Conservation (phyloP, 495 filamentous ascomycete species). For the Penicillium angulare region DNA sequence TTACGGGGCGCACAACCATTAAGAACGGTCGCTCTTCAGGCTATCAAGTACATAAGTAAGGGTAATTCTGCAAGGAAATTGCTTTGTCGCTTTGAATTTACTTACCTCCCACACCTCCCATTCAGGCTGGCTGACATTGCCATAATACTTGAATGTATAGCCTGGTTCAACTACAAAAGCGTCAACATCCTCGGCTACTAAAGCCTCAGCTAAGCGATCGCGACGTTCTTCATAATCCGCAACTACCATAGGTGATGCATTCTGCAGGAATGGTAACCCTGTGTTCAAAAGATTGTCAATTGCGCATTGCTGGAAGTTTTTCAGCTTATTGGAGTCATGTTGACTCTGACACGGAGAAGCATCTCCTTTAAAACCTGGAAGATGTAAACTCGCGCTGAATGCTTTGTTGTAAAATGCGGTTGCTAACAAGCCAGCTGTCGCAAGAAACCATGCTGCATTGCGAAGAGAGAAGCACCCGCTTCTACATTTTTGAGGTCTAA, state of each 20-base stretch:
- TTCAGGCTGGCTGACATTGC: slow-evolving; percentile 51
- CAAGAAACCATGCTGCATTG: not conserved
- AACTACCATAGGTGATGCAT: slow-evolving; percentile 35
- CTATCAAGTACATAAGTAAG: too few relatives aligned
- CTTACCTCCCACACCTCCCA: slow-evolving; percentile 29
- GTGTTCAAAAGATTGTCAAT: slow-evolving; percentile 39
- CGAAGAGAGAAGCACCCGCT: slow-evolving; percentile 2
- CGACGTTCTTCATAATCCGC: slow-evolving; percentile 45
- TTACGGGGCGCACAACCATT: slow-evolving; percentile 48
- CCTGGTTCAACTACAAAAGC: slow-evolving; percentile 56
- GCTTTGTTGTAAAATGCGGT: slow-evolving; percentile 11
- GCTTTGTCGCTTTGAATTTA: too few relatives aligned
- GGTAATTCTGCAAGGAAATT: too few relatives aligned
- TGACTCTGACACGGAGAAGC: too few relatives aligned
- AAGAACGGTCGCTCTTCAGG: slow-evolving; percentile 57
- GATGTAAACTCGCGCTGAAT: too few relatives aligned
- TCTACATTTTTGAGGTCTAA: too few relatives aligned
- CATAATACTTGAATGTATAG: slow-evolving; percentile 59
- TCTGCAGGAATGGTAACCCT: slow-evolving; percentile 45
- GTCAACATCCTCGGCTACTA: slow-evolving; percentile 41
- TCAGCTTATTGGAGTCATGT: not conserved
- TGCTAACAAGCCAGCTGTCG: not conserved
- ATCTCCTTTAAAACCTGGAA: too few relatives aligned
- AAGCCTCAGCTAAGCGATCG: slow-evolving; percentile 45
- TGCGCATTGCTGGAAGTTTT: slow-evolving; percentile 42